Percentiles rank a stretch among this genome's conserved stretches.
These are phyloP conservation scores for Stephania japonica DNA, from an alignment of 164 flowering plant species.

Conservation along the genomic window DNA sequence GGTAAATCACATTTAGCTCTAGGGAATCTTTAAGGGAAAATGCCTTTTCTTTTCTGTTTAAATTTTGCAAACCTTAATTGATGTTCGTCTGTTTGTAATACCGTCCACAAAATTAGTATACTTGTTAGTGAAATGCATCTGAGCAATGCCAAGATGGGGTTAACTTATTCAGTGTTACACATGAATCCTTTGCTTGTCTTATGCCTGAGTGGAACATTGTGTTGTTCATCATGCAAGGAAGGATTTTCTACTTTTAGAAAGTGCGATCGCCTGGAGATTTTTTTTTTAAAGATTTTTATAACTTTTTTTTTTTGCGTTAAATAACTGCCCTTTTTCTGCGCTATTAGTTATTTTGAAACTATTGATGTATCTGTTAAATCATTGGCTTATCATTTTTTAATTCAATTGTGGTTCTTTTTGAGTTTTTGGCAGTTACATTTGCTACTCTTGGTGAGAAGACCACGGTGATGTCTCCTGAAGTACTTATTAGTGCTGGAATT, in stretches of 20 bases:
- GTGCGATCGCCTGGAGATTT: neutral
- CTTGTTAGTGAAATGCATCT: too few relatives aligned
- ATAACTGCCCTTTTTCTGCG: neutral
- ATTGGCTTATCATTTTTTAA: neutral
- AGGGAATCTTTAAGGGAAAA: too few relatives aligned
- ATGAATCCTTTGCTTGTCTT: neutral
- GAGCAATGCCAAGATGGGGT: too few relatives aligned
- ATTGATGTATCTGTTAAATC: neutral
- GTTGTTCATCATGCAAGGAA: neutral
- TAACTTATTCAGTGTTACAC: too few relatives aligned
- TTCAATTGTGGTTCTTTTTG: constrained; percentile 7
- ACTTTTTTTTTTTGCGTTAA: too few relatives aligned
- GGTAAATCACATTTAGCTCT: neutral
- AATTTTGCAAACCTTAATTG: too few relatives aligned
- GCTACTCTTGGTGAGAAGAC: constrained; percentile 94
- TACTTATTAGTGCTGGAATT: constrained; percentile 72
- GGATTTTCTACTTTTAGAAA: neutral
- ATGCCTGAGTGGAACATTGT: neutral
- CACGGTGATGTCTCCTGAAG: constrained; percentile 98
- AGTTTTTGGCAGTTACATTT: constrained; percentile 62
- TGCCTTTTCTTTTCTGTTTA: too few relatives aligned
- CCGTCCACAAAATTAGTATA: too few relatives aligned
- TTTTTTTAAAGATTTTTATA: too few relatives aligned
- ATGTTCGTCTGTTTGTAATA: too few relatives aligned
- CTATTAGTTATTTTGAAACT: neutral